Conservation (phyloP, 805 yeast species). For the Grigorovia jiainica region DNA sequence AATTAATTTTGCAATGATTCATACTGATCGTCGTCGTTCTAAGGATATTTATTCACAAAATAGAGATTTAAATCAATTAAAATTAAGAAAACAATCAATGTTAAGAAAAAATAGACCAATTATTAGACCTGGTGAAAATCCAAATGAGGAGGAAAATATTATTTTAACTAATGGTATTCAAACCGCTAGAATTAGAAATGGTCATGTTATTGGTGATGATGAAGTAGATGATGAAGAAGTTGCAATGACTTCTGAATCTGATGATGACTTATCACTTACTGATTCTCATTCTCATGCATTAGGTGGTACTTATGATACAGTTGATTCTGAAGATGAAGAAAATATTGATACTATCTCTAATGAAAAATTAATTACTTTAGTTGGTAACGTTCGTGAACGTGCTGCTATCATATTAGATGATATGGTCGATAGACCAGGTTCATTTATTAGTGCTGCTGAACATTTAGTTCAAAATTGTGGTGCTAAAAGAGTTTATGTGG, state of each 20-base stretch:
- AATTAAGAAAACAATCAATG: constrained; percentile 40
- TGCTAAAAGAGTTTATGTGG: constrained; percentile 78
- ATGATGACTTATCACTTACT: constrained; percentile 13
- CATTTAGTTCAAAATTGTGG: constrained; percentile 94
- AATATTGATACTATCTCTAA: constrained; percentile 31
- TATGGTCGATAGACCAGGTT: constrained; percentile 90
- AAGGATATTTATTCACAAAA: constrained; percentile 48
- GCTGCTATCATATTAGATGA: constrained; percentile 94
- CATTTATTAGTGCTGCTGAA: constrained; percentile 96
- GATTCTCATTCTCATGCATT: constrained; percentile 46
- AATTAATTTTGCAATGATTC: constrained; percentile 97
- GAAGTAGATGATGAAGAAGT: constrained; percentile 30
- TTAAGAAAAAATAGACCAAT: constrained; percentile 37
- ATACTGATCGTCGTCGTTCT: constrained; percentile 90
- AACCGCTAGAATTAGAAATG: constrained; percentile 92
- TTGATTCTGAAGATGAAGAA: constrained; percentile 75
- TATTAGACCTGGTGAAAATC: constrained; percentile 35
- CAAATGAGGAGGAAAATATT: constrained; percentile 54
- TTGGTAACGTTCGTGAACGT: constrained; percentile 87
- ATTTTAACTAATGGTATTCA: constrained; percentile 73
- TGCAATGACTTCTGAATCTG: constrained; percentile 26
- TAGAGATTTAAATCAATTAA: constrained; percentile 28
- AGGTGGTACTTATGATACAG: constrained; percentile 75
- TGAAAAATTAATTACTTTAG: constrained; percentile 89
- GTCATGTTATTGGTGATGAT: constrained; percentile 92